Base-by-base conservation (phyloP, 768 basidiomycete genomes). In the Tricholoma sp. region DNA sequence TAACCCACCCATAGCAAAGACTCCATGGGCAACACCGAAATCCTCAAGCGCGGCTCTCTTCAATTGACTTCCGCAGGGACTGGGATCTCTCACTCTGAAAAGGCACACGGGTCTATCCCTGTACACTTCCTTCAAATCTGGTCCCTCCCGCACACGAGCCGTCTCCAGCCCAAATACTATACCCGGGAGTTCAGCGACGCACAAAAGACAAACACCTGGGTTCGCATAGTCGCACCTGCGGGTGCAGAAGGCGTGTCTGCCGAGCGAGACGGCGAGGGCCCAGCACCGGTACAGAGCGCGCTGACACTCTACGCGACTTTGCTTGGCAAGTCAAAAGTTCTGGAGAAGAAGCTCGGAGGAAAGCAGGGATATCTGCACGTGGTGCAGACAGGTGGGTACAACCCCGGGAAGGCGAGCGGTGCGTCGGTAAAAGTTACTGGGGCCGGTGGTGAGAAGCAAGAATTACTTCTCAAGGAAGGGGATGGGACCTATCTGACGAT, bases 1-100 rank as follows among this genome's bases (percentile, higher is more conserved):
- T 59, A 17, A 61, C 17, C n/a, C 53, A 47, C 28, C 12, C 44
- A 50, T 54, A 92, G 94, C 74, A 81, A 88, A 70, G 96, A 98
- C 72, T 91, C 87, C 5, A 91, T 97, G 88, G 87, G 88, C 37
- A 96, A 96, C 73, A 80, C 81, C 53, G 96, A 98, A 69, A 78
- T 94, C 56, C 82, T 98, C 66, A 85, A 86, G 67, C 84, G 93
- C 13, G 96, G 96, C 1, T 89, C 93, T 63, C 63, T 98, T 32
- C 95, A 98, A 69, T 83, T 97, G 74, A 94, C 94, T 2, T 92
- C 89, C 1, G 85, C 95, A 0, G 95, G 95, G 9, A 94, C 88
- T 0, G 96, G 96, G 3, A 96, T 98, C 64, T 78, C 84, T 0
- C 95, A 98, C 70, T 87, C 86, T 31, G 80, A 82, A 66, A 78